Evolutionary conservation across 305 asterid genomes (phyloP).

Genomic region (Rubia balearica): DNA sequence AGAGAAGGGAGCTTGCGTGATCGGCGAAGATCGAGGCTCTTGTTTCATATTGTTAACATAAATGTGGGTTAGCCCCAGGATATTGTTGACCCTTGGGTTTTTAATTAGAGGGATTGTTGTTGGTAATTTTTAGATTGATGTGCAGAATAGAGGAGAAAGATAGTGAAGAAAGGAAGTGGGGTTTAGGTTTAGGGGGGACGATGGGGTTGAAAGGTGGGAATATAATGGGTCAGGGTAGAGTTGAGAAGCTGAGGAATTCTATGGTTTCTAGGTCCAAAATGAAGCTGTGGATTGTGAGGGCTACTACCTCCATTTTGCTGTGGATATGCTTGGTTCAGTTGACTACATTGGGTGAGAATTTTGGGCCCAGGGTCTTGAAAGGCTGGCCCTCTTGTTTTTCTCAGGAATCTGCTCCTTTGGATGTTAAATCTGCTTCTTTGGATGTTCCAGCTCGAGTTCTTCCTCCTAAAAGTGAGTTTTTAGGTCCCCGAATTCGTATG

Average conservation of each 20-base stretch:
- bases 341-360: constrained; percentile 56
- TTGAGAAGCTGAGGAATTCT: constrained; percentile 24
- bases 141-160: constrained; percentile 19
- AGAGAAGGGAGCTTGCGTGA: neutral
- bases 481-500: constrained; percentile 18
- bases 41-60: neutral
- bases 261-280: constrained; percentile 41
- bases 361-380: constrained; percentile 59
- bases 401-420: constrained; percentile 22
- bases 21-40: constrained; percentile 5
- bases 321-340: constrained; percentile 73
- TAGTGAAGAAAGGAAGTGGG: constrained; percentile 25
- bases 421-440: constrained; percentile 22
- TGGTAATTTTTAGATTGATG: constrained; percentile 13
- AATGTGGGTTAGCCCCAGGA: constrained; percentile 2
- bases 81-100: neutral
- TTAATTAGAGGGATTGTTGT: neutral
- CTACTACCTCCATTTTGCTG: constrained; percentile 42
- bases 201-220: constrained; percentile 27
- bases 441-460: constrained; percentile 52
- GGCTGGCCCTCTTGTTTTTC: constrained; percentile 62
- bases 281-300: constrained; percentile 71
- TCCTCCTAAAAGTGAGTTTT: constrained; percentile 75
- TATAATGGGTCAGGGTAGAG: constrained; percentile 13
- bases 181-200: neutral